These are phyloP conservation scores for Linnemannia zychae DNA, from an alignment of 192 early-diverging fungal genomes.

Conservation along the genomic window DNA sequence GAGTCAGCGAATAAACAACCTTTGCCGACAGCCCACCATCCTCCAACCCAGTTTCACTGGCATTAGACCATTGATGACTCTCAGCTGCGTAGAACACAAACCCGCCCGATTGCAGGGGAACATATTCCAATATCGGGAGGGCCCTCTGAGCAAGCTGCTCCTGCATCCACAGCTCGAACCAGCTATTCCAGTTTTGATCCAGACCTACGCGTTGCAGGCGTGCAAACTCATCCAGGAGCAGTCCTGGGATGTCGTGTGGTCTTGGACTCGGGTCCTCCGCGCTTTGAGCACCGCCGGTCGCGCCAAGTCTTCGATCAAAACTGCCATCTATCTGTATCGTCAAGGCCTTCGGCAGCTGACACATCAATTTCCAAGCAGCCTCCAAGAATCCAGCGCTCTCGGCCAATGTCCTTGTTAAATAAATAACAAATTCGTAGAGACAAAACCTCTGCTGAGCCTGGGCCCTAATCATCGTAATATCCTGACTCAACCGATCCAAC, in stretches of 20 bases:
- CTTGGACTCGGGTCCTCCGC: neutral
- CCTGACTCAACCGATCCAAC: neutral
- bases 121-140: neutral
- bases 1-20: neutral
- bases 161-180: constrained; percentile 1
- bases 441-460: neutral
- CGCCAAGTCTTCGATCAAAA: neutral
- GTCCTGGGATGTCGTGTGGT: neutral
- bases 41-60: neutral
- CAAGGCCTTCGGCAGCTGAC: neutral
- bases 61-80: neutral
- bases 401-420: neutral
- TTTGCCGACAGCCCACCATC: neutral
- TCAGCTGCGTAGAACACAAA: neutral
- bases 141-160: neutral
- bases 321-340: neutral
- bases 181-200: neutral
- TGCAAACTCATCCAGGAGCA: neutral
- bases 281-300: neutral
- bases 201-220: neutral
- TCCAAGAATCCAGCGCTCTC: neutral
- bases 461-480: neutral
- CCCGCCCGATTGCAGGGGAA: neutral
- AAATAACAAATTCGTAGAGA: neutral
- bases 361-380: neutral